Conservation (phyloP, 2,329 filamentous ascomycete genomes). For the Thermothelomyces thermophilus region DNA sequence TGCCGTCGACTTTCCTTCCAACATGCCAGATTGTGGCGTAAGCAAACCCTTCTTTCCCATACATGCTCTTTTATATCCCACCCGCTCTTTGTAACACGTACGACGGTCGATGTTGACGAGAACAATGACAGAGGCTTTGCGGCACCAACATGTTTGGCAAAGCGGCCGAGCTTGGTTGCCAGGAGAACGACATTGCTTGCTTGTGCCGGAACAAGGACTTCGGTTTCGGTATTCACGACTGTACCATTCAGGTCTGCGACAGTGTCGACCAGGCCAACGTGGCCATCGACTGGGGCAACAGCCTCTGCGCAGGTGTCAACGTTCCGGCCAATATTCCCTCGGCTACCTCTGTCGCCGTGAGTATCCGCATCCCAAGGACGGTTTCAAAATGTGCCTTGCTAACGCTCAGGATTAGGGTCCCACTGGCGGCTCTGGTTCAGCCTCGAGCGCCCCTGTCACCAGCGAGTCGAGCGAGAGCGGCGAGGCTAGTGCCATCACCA, state of each 20-base stretch:
- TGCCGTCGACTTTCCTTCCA: slow-evolving; percentile 34
- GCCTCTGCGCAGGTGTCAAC: slow-evolving; percentile 35
- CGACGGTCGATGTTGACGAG: neutral
- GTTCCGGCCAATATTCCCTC: slow-evolving; percentile 26
- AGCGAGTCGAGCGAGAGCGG: neutral
- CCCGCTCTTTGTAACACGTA: neutral
- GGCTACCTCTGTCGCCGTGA: slow-evolving; percentile 10
- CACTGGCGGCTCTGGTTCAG: slow-evolving; percentile 3
- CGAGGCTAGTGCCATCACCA: slow-evolving; percentile 26
- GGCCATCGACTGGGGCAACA: slow-evolving; percentile 35
- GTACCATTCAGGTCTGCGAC: slow-evolving; percentile 39
- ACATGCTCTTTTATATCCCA: too few relatives aligned
- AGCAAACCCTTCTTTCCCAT: slow-evolving; percentile 25
- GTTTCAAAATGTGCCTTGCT: neutral
- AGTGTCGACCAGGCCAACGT: slow-evolving; percentile 29
- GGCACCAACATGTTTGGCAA: slow-evolving; percentile 45
- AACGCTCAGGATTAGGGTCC: neutral
- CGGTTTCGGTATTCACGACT: slow-evolving; percentile 46
- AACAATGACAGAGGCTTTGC: slow-evolving; percentile 38
- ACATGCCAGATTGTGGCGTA: slow-evolving; percentile 49
- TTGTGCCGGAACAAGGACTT: slow-evolving; percentile 44
- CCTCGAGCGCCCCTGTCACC: slow-evolving; percentile 13
- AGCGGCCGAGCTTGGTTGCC: slow-evolving; percentile 41
- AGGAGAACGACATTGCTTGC: slow-evolving; percentile 35
- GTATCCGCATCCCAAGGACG: neutral